phyloP scores from a whole-genome alignment of 2,329 filamentous ascomycete genomes.

The Scolecobasidium constrictum region DNA sequence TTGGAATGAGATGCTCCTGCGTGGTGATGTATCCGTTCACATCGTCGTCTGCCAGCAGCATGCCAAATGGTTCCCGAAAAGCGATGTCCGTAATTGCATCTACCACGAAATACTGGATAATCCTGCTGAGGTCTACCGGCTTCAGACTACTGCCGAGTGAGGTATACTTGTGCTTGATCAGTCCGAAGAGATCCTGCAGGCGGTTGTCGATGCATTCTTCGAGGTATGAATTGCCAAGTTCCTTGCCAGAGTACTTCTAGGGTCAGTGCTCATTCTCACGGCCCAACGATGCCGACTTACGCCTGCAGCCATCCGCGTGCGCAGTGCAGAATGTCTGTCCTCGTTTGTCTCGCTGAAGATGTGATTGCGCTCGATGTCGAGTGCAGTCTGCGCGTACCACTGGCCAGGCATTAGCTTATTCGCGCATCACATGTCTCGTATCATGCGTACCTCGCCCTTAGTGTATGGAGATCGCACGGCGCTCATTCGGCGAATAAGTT shows the following conservation, averaged over 20 bases:
- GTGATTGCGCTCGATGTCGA: slow-evolving; percentile 3
- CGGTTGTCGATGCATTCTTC: slow-evolving; percentile 26
- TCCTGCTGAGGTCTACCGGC: slow-evolving; percentile 23
- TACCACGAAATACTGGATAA: slow-evolving; percentile 28
- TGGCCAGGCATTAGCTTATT: background rate
- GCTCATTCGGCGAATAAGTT: slow-evolving; percentile 10
- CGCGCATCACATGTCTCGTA: background rate
- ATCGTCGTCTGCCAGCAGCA: slow-evolving; percentile 36
- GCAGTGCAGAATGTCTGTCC: slow-evolving; percentile 1
- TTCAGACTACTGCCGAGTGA: slow-evolving; percentile 20
- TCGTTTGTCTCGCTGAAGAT: slow-evolving; percentile 8
- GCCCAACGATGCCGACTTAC: background rate
- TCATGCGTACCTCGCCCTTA: background rate
- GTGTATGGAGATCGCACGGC: slow-evolving; percentile 7
- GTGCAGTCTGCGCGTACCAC: slow-evolving; percentile 6
- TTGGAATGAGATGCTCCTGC: slow-evolving; percentile 1
- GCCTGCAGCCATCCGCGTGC: slow-evolving; percentile 7
- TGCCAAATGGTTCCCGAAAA: slow-evolving; percentile 37
- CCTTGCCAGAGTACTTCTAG: slow-evolving; percentile 25
- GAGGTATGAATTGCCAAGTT: slow-evolving; percentile 20
- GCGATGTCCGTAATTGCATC: slow-evolving; percentile 30
- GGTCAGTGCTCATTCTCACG: background rate
- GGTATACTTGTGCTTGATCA: slow-evolving; percentile 23
- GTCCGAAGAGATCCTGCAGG: slow-evolving; percentile 21
- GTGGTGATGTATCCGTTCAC: slow-evolving; percentile 30